Evolutionary conservation across 441 rosid genomes (phyloP), one percentile per base, ranked within the genome.

Genomic region (Gossypium aridum): DNA sequence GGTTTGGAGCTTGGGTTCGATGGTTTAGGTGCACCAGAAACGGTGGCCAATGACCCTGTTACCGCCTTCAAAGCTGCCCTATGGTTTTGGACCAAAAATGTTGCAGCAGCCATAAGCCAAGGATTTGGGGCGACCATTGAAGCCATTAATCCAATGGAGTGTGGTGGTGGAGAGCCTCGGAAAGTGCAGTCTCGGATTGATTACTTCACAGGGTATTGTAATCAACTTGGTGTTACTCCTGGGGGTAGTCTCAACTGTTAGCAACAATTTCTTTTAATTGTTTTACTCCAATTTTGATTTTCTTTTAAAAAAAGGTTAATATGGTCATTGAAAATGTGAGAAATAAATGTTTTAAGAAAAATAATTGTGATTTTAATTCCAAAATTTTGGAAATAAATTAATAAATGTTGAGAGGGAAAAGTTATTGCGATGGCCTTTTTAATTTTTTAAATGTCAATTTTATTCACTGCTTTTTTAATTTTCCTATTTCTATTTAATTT

Each of bases 101-200:
- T 85, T 7, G 90, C 84, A 2, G 71, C 85, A 0, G 83, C 85
- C 3, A n/a, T 86, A 1, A 68, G 77, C 61, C 86, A 89, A 82
- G 96, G 96, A 0, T 91, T 89, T 25, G 96, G 96, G 7, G 87
- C 87, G 1, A 89, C 92, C 1, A 91, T 81, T 62, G 63, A 80
- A 3, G 90, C 88, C 76, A 85, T 89, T 19, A 89, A 91, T 76
- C 87, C 92, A 16, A 66, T 78, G 31, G 96, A 91, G 37, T 91
- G 93, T 16, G 80, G 79, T 28, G 90, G 91, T 0, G 78, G 60
- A n/a, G 83, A 80, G 3, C 26, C 87, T n/a, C 84, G 54, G 5
- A 71, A 75, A 0, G 91, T 89, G 49, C 82, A 81, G 67, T 77
- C 83, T 57, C 83, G 93, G 0, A 80, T 84, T n/a, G 47, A 75